Evolutionary conservation across 2,329 filamentous ascomycete species (phyloP), one percentile per base, ranked within the genome.

Genomic region (Huntiella omanensis): DNA sequence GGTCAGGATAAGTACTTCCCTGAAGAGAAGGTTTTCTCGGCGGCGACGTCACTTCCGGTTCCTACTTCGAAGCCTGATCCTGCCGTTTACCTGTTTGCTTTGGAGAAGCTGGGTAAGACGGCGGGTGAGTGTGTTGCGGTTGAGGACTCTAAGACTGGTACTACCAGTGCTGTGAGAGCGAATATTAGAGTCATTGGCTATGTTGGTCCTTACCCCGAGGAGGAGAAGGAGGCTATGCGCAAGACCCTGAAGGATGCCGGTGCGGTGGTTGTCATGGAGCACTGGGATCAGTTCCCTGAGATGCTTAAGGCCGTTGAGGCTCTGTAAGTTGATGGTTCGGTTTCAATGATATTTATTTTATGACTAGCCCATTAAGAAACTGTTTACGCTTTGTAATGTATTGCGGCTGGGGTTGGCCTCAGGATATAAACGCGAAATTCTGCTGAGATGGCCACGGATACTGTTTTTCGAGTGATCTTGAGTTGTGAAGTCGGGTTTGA

Each of bases 61-160:
- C 86, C 86, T n/a, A 87, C 83, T 47, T 83, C 77, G 62, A 94
- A 94, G 73, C 86, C 86, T 12, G 83, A 93, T 63, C 86, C 87
- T 13, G 83, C 83, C 54, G 80, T 94, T 63, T 94, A 94, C 67
- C 64, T 85, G 52, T 72, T 80, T 60, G 82, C 86, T 16, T 73
- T 86, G 58, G 65, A 85, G 63, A 65, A 74, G 58, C 70, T 92
- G 44, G 80, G 79, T 51, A 80, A 80, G 63, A 73, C 71, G 55
- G 67, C 83, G 1, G 66, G 67, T 40, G 79, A 92, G 68, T 77
- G 73, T 53, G 70, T 94, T 32, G 82, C 86, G 17, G 74, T 94
- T 49, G 86, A 94, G 69, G 86, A 94, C 67, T 84, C 78, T 69
- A 84, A 83, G 71, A 85, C 79, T 54, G 86, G 86, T 51, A 82